Base-by-base conservation (phyloP, 257 asterid species). In the Cordia subcordata region DNA sequence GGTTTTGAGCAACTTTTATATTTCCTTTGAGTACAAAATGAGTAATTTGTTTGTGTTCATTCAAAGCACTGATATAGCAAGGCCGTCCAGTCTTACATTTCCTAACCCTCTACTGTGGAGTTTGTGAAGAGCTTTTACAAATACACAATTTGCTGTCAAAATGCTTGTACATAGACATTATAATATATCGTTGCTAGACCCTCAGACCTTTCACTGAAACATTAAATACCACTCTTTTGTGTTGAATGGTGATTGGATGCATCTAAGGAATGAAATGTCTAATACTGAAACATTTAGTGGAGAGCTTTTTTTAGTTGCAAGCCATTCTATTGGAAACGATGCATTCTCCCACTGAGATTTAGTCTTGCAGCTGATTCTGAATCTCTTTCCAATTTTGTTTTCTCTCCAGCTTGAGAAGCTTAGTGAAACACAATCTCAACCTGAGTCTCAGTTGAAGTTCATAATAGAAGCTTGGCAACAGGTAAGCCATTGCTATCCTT, bases 401-500 rank as follows among this genome's bases (percentile, higher is more conserved):
- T 38, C 57, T 40, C 49, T 70, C 68, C 86, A 93, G 99, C 96
- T 89, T 66, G 95, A 80, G 76, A 93, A 81, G 84, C 87, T 93
- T 57, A 86, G 97, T 62, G 94, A 89, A 77, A 77, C 65, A 49
- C 99, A 89, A 77, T 68, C 73, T 47, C 95, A 83, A 70, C 99
- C 97, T 11, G 95, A 85, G 77, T 85, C 99, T 10, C 95, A 85
- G 71, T 16, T 93, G 81, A 89, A 85, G 79, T 93, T 93, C 71
- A 79, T 93, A 62, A 60, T 81, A 38, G 99, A 93, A 68, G 96
- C 97, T 27, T 93, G 96, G 96, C 96, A 85, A 71, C 99, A 93
- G 97, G 97, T 89, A 72, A 71, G 58, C 35, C 55, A 38, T 37
- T 18, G 14, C 23, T 14, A 17, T 13, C 6, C 0, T 12, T 35